Evolutionary conservation across 139 green algal genomes (phyloP).

Genomic region (Chlorella sp.): DNA sequence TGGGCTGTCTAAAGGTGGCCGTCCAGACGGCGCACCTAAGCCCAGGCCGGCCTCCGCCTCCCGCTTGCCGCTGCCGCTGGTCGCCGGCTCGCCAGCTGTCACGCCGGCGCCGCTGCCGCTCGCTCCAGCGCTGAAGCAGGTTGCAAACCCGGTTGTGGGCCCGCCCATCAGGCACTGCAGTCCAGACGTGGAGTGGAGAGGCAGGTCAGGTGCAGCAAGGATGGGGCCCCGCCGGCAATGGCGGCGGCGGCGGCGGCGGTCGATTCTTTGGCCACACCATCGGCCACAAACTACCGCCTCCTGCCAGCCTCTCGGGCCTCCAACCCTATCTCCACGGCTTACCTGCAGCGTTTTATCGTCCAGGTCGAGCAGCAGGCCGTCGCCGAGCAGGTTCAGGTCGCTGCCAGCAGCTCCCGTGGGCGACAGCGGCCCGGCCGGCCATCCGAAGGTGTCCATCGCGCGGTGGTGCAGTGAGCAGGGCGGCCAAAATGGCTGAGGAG

Average conservation of each 20-base stretch:
- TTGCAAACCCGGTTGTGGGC: background rate
- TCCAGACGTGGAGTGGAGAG: too few species aligned
- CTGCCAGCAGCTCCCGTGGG: background rate
- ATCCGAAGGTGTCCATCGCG: conserved; percentile 5
- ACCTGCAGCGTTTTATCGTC: conserved; percentile 54
- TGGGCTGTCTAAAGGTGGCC: too few species aligned
- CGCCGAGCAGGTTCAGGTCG: conserved; percentile 25
- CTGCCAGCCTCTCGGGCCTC: background rate
- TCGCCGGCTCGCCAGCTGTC: background rate
- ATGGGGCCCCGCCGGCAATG: background rate
- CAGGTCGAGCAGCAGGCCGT: conserved; percentile 45
- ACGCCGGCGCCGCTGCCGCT: background rate
- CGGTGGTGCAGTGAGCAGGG: too few species aligned
- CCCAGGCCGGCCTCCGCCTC: background rate
- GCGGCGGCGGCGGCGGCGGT: background rate
- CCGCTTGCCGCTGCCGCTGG: conserved; percentile 24
- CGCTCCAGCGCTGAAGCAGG: background rate
- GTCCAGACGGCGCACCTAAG: too few species aligned
- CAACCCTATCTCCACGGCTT: background rate
- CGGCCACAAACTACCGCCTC: background rate
- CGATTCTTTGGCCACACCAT: background rate
- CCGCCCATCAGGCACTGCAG: conserved; percentile 46
- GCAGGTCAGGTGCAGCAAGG: background rate
- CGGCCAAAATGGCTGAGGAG: too few species aligned
- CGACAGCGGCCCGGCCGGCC: background rate